Base-by-base conservation (phyloP, 225 moss, liverwort and hornwort genomes). In the Rhytidiadelphus loreus region DNA sequence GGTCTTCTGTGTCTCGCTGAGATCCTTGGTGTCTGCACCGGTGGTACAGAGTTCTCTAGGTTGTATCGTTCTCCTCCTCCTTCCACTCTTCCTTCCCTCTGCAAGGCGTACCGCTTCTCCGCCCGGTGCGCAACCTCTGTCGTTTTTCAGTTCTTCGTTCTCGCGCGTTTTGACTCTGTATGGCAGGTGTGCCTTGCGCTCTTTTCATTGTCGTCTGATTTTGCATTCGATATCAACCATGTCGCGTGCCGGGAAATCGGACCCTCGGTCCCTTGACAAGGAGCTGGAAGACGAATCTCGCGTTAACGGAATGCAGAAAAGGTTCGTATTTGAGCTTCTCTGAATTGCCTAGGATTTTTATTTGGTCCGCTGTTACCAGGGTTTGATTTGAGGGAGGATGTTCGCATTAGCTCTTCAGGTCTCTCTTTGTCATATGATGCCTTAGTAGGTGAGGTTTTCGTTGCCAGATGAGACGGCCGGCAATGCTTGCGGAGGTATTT, bases 201-300 rank as follows among this genome's bases (percentile, higher is more conserved):
- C 87, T 64, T 88, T 65, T 39, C 9, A 61, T 23, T 61, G 61
- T 33, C 22, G 52, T 88, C 82, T 65, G 86, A 64, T 81, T 81
- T 82, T 76, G 86, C 73, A 63, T 76, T 65, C 86, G 58, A 75
- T 75, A 13, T 48, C 75, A 57, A 65, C 46, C 65, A 82, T 86
- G 89, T 82, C 86, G 82, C 86, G 89, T 82, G 56, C 76, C 35
- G 82, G 82, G 82, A 89, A 89, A 65, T 58, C 82, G 50, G 89
- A 86, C 17, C 65, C 82, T 44, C 82, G 89, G 86, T 57, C 53
- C 2, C 41, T 86, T 43, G 89, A 86, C 12, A 82, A 82, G 81
- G 89, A 89, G 89, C 86, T 89, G 82, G 89, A 89, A 74, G 89
- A 89, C 65, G 89, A 89, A 39, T 89, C 89, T 75, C 89, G 68